Base-by-base conservation (phyloP, 2,329 filamentous ascomycete species). In the Colletotrichum graminicola region DNA sequence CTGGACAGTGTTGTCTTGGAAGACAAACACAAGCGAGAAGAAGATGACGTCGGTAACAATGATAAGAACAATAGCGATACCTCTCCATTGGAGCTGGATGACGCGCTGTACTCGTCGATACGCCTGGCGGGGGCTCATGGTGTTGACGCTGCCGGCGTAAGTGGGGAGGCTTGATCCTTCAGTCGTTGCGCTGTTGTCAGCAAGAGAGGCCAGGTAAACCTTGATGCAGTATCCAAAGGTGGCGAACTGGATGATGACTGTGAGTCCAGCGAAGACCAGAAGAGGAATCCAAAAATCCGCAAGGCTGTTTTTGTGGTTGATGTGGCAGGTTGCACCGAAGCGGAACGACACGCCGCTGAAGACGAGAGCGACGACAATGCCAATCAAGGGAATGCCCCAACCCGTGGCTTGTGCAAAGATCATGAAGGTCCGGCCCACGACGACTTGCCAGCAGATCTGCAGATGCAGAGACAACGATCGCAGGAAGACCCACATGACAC, bases 361-460 rank as follows among this genome's bases (percentile, higher is more conserved):
- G 52, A 93, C 87, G 74, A 98, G 88, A 61, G 93, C 93, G 52
- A 95, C 81, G 3, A 91, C 86, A 74, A 97, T 89, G 45, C 94
- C 93, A 26, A 94, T 82, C 32, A 91, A 86, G 2, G 95, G 94
- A 56, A 98, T 87, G 23, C 92, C 93, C 93, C 95, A 98, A 73
- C 96, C 96, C 11, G 91, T 84, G 21, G 88, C 87, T 77, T 97
- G 91, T 3, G 95, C 91, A 74, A 89, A 88, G 85, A 94, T 94
- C 90, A 98, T 98, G 82, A 98, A 98, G 76, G 88, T 93, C 55
- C 91, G 89, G 49, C 96, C 96, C 5, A 97, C 93, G 10, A 95
- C 90, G 43, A 97, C 88, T 80, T 98, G 94, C 96, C 96, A 99
- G 85, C 95, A 98, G 74, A 99, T 98, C 81, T 98, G 96, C 34